Evolutionary conservation across 129 eudicot species (phyloP).

Genomic region (Helianthus tuberosus): DNA sequence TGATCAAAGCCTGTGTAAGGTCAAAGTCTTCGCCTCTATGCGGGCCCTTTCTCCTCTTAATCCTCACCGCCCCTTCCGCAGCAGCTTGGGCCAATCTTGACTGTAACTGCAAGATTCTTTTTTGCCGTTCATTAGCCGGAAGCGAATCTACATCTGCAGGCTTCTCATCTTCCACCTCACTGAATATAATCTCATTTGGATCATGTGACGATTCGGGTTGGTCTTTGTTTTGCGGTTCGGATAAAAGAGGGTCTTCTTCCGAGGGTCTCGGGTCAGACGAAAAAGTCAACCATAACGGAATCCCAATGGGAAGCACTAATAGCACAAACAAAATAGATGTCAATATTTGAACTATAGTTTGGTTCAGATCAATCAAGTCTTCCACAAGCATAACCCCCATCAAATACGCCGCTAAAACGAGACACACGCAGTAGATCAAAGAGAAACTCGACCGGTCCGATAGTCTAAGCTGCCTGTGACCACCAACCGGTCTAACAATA

Average conservation of each 20-base stretch:
- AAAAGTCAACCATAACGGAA: constrained; percentile 55
- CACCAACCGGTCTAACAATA: constrained; percentile 83
- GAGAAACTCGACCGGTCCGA: constrained; percentile 71
- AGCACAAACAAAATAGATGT: constrained; percentile 61
- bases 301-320: constrained; percentile 54
- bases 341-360: constrained; percentile 53
- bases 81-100: constrained; percentile 89
- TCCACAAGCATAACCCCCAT: constrained; percentile 91
- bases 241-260: constrained; percentile 63
- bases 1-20: constrained; percentile 80
- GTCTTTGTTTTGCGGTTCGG: constrained; percentile 50
- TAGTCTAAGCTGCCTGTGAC: constrained; percentile 72
- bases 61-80: constrained; percentile 97
- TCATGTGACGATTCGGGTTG: constrained; percentile 46
- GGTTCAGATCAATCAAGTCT: constrained; percentile 58
- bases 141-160: constrained; percentile 72
- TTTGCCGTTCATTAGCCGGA: constrained; percentile 77
- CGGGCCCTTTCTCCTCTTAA: constrained; percentile 81
- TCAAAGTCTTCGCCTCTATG: constrained; percentile 99
- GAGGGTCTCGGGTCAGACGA: constrained; percentile 44
- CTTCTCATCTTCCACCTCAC: constrained; percentile 96
- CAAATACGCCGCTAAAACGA: constrained; percentile 77
- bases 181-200: constrained; percentile 72
- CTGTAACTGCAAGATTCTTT: constrained; percentile 78
- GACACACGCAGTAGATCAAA: constrained; percentile 65